Evolutionary conservation across 2,329 filamentous ascomycete species (phyloP).

Genomic region (Emergomyces orientalis): DNA sequence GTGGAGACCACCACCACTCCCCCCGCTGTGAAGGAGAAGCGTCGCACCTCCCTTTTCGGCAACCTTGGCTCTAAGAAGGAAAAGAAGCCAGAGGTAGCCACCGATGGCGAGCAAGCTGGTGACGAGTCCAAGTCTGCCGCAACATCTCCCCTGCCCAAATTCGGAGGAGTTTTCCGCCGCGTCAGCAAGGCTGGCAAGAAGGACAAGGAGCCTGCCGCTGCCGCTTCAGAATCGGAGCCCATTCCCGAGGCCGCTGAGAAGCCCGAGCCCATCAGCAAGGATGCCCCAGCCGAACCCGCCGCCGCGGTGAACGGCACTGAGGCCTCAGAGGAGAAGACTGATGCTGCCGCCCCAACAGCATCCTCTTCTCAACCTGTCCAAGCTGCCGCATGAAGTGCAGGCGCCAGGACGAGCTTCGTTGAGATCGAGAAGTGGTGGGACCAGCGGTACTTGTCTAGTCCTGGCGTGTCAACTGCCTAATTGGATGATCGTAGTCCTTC

Average conservation of each 20-base stretch:
- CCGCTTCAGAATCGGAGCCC: slow-evolving; percentile 20
- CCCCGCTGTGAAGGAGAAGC: slow-evolving; percentile 39
- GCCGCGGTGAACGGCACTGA: slow-evolving; percentile 22
- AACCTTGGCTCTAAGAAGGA: slow-evolving; percentile 45
- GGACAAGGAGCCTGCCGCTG: slow-evolving; percentile 28
- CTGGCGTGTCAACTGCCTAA: slow-evolving; percentile 17
- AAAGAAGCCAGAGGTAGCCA: slow-evolving; percentile 41
- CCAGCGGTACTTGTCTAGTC: slow-evolving; percentile 25
- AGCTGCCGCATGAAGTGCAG: slow-evolving; percentile 35
- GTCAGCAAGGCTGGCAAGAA: slow-evolving; percentile 41
- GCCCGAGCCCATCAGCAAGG: slow-evolving; percentile 17
- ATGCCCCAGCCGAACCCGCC: slow-evolving; percentile 22
- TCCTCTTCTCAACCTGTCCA: slow-evolving; percentile 31
- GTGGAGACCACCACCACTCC: slow-evolving; percentile 36
- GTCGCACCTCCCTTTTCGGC: slow-evolving; percentile 46
- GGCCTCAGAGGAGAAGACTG: slow-evolving; percentile 15
- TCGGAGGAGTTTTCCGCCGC: slow-evolving; percentile 42
- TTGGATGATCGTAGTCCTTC: slow-evolving; percentile 4
- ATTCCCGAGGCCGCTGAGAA: slow-evolving; percentile 24
- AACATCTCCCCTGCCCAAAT: slow-evolving; percentile 26
- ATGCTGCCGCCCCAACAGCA: slow-evolving; percentile 26
- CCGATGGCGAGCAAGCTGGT: slow-evolving; percentile 36
- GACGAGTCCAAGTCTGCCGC: slow-evolving; percentile 35
- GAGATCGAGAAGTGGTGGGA: slow-evolving; percentile 38
- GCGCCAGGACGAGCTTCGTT: slow-evolving; percentile 25